Evolutionary conservation across 805 yeast species (phyloP), one percentile per base, ranked within the genome.

Genomic region (Yamadazyma endophytica): DNA sequence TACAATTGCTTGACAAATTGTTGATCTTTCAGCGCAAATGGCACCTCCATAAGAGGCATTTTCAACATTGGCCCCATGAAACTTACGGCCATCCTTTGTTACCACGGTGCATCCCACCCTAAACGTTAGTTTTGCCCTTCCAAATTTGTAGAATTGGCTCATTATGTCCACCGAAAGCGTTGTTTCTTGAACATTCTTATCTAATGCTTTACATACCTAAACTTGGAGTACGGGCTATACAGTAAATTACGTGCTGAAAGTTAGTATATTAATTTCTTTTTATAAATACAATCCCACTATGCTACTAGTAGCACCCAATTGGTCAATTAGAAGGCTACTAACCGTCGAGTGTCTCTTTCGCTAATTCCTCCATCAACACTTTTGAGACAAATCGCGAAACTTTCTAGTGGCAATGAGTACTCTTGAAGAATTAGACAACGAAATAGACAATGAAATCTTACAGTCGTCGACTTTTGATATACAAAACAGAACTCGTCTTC

Each of bases 11-110:
- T 51, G 50, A n/a, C 54, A 42, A 6, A 64, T 46, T 4, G 71
- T 55, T 9, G 61, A 43, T 32, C 69, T 45, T 40, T 62, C 70
- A 2, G 70, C 70, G 38, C 70, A 62, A 4, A 64, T 56, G n/a
- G 57, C 52, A 19, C 61, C 66, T 9, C 86, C 94, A 50, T 84
- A 89, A 29, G 92, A 77, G 3, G 97, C 97, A 53, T 90, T 92
- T 53, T 90, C 98, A 17, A 92, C 78, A 45, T 90, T 90, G 24
- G 95, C 95, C 4, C 97, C 98, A 9, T 58, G 49, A 15, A 81
- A 58, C 25, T 51, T 64, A 13, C 60, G 59, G 2, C 75, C 82
- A 6, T 61, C 50, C 0, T 50, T 54, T 1, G 86, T 67, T 15
- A 85, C 49, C 2, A 90, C 46, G 3, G 80, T 74, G 32, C 95